phyloP scores from a whole-genome alignment of 2,329 filamentous ascomycete genomes.

The Phyllosticta capitalensis region DNA sequence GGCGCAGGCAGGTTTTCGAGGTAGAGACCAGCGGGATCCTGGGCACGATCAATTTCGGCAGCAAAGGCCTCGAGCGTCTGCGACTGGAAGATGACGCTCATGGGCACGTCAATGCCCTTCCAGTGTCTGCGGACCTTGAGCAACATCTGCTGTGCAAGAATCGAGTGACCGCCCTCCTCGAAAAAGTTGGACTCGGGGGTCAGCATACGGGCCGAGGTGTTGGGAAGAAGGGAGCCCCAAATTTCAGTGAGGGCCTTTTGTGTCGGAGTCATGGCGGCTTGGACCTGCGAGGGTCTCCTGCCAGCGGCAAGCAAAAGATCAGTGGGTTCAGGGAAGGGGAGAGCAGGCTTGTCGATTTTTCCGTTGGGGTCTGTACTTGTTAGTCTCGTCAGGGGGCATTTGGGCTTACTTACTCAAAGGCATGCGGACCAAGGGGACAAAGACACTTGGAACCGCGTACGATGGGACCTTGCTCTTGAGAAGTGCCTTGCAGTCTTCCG shows the following conservation, averaged over 20 bases:
- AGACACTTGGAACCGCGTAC: slow-evolving; percentile 66
- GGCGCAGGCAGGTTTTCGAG: slow-evolving; percentile 38
- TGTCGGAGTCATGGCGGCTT: slow-evolving; percentile 44
- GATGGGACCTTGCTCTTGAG: slow-evolving; percentile 62
- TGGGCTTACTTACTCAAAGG: slow-evolving; percentile 50
- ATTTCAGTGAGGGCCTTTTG: slow-evolving; percentile 59
- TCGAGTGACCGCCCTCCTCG: slow-evolving; percentile 69
- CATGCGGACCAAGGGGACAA: slow-evolving; percentile 62
- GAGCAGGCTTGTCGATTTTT: slow-evolving; percentile 68
- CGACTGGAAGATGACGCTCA: slow-evolving; percentile 60
- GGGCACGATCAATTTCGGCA: slow-evolving; percentile 40
- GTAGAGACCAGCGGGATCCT: slow-evolving; percentile 40
- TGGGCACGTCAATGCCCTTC: slow-evolving; percentile 55
- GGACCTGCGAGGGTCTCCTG: slow-evolving; percentile 34
- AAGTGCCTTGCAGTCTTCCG: slow-evolving; percentile 53
- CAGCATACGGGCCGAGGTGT: slow-evolving; percentile 59
- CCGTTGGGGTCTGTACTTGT: slow-evolving; percentile 51
- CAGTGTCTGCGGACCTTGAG: slow-evolving; percentile 57
- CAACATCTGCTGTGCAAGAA: slow-evolving; percentile 73
- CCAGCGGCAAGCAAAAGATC: slow-evolving; percentile 51
- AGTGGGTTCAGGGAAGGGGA: slow-evolving; percentile 71
- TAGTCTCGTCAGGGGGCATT: slow-evolving; percentile 7
- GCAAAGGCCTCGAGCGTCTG: slow-evolving; percentile 52
- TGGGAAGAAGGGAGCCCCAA: slow-evolving; percentile 63
- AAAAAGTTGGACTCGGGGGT: slow-evolving; percentile 59